Percentiles rank a stretch among this genome's conserved stretches.
phyloP scores from a whole-genome alignment of 176 grass and related monocot species.

The Carex cristatella region DNA sequence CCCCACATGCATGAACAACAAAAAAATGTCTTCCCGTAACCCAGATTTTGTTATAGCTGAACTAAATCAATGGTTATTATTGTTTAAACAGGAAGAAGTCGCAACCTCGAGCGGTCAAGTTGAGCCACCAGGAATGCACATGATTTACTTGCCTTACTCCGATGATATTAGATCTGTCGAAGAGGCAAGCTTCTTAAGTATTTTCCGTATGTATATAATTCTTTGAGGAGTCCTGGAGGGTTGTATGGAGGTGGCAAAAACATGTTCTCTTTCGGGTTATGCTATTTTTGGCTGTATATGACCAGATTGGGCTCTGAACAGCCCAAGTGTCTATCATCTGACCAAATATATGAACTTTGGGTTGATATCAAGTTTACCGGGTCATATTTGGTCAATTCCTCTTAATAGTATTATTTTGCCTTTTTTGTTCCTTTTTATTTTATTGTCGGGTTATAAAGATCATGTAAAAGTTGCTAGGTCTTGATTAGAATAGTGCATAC shows the following conservation, averaged over 20 bases:
- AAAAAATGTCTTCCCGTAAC: background rate
- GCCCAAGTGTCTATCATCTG: background rate
- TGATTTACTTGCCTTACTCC: slow-evolving; percentile 95
- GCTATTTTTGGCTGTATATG: background rate
- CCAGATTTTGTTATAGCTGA: background rate
- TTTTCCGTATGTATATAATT: background rate
- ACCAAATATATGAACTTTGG: background rate
- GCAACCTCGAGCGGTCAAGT: slow-evolving; percentile 54
- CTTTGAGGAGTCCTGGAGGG: background rate
- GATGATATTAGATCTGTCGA: slow-evolving; percentile 87
- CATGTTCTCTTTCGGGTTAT: background rate
- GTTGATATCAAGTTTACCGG: background rate
- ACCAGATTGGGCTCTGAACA: background rate
- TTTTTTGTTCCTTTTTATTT: background rate
- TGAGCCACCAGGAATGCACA: slow-evolving; percentile 87
- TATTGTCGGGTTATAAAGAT: background rate
- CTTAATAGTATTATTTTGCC: background rate
- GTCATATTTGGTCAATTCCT: background rate
- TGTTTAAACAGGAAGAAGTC: slow-evolving; percentile 64
- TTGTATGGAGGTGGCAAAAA: background rate
- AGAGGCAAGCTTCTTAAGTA: slow-evolving; percentile 45
- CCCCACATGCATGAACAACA: background rate
- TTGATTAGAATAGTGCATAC: background rate
- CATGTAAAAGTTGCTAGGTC: background rate
- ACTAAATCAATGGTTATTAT: slow-evolving; percentile 26